Percentiles rank a stretch among this genome's conserved stretches.
Evolutionary conservation across 2,329 filamentous ascomycete genomes (phyloP).

Genomic region (Fusarium illudens): DNA sequence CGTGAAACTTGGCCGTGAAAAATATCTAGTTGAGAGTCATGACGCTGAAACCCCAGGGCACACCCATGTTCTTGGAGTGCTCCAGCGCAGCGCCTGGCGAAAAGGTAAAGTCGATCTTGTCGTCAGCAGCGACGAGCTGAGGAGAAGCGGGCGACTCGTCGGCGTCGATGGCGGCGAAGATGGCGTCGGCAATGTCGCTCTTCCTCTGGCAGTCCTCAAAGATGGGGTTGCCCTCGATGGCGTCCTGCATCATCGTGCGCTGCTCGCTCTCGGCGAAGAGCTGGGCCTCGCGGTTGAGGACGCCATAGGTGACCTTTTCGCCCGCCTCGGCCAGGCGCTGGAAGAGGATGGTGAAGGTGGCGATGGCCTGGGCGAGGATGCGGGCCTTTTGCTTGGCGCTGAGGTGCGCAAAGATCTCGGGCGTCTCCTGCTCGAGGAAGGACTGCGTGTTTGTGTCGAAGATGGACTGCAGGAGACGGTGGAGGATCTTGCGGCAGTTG

Average conservation of each 20-base stretch:
- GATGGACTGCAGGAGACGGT: conserved; percentile 41
- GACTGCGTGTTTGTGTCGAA: conserved; percentile 41
- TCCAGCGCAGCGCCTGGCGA: conserved; percentile 34
- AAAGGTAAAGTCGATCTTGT: conserved; percentile 38
- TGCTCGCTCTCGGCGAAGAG: conserved; percentile 42
- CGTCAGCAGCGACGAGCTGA: conserved; percentile 36
- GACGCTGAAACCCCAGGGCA: conserved; percentile 40
- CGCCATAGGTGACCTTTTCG: conserved; percentile 34
- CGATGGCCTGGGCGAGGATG: conserved; percentile 41
- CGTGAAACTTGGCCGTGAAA: conserved; percentile 28
- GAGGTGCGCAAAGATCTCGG: conserved; percentile 39
- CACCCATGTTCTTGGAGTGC: conserved; percentile 39
- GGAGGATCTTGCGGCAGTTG: conserved; percentile 37
- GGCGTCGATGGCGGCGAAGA: conserved; percentile 39
- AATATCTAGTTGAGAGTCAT: conserved; percentile 41
- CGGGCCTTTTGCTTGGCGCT: conserved; percentile 36
- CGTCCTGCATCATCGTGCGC: conserved; percentile 37
- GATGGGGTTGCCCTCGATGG: conserved; percentile 37
- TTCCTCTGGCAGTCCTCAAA: conserved; percentile 36
- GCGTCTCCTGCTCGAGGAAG: conserved; percentile 39
- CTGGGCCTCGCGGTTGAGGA: conserved; percentile 41
- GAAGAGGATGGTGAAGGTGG: conserved; percentile 37
- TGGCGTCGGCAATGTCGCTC: conserved; percentile 35
- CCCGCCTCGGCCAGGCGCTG: conserved; percentile 37
- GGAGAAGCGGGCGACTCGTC: conserved; percentile 37